Evolutionary conservation across 306 rosid species (phyloP).

Genomic region (Cyamopsis tetragonoloba): DNA sequence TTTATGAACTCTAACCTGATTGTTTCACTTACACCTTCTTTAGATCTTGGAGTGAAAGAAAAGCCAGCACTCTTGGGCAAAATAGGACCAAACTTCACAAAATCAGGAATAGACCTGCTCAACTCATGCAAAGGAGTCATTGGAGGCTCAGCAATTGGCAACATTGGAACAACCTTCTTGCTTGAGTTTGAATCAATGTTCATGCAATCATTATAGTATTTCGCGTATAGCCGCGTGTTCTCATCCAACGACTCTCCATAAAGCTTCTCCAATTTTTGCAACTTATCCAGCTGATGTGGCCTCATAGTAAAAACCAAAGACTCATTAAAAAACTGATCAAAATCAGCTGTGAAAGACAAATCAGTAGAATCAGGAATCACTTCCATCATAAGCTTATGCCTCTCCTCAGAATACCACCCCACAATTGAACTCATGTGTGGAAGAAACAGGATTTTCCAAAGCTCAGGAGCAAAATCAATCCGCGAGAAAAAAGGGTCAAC

Average conservation of each 20-base stretch:
- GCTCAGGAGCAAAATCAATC: conserved; percentile 87
- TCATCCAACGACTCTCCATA: conserved; percentile 82
- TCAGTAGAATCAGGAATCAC: conserved; percentile 70
- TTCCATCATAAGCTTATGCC: conserved; percentile 82
- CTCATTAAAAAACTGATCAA: conserved; percentile 72
- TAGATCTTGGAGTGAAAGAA: conserved; percentile 46
- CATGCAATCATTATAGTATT: conserved; percentile 74
- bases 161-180: conserved; percentile 71
- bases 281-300: conserved; percentile 71
- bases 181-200: conserved; percentile 50
- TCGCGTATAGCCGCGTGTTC: conserved; percentile 71
- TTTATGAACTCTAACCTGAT: conserved; percentile 44
- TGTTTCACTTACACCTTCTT: conserved; percentile 46
- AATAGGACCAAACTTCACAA: conserved; percentile 86
- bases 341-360: conserved; percentile 73
- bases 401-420: conserved; percentile 91
- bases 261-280: conserved; percentile 73
- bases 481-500: conserved; percentile 82
- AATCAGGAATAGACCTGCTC: conserved; percentile 79
- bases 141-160: conserved; percentile 97
- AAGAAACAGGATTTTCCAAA: conserved; percentile 78
- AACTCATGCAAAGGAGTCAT: conserved; percentile 93
- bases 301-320: conserved; percentile 65
- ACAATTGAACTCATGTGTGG: conserved; percentile 81
- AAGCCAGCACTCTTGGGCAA: conserved; percentile 91